phyloP scores from a whole-genome alignment of 257 asterid genomes.

The Gynochthodes officinalis region DNA sequence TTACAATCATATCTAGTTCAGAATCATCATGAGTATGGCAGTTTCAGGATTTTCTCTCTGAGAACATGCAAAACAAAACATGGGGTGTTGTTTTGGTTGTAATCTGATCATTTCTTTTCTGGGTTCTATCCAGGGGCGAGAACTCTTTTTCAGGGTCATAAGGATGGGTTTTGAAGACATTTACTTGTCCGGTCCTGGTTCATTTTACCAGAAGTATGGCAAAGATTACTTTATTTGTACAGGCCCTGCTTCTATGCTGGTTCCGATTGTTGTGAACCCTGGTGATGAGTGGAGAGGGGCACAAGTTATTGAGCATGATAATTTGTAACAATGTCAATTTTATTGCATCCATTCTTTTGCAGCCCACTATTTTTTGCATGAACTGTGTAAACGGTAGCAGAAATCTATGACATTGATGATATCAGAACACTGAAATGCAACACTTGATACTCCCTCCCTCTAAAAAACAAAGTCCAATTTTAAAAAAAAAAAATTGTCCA shows the following conservation, averaged over 20 bases:
- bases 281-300: conserved; percentile 95
- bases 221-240: conserved; percentile 65
- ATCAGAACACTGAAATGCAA: background rate
- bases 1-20: too few species aligned
- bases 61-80: background rate
- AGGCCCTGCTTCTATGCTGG: conserved; percentile 72
- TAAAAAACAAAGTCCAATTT: too few species aligned
- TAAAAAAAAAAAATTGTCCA: too few species aligned
- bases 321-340: conserved; percentile 38
- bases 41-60: background rate
- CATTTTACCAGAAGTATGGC: conserved; percentile 47
- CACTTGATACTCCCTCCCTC: too few species aligned
- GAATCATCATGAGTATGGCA: background rate
- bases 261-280: conserved; percentile 62
- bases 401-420: background rate
- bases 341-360: background rate
- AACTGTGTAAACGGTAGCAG: conserved; percentile 5
- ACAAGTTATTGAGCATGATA: conserved; percentile 80
- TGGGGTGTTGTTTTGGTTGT: too few species aligned
- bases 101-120: background rate
- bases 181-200: conserved; percentile 70
- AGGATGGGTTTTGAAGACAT: conserved; percentile 82
- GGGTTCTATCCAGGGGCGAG: conserved; percentile 56
- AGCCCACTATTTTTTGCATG: background rate
- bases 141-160: conserved; percentile 67